Evolutionary conservation across 2,329 filamentous ascomycete genomes (phyloP).

Genomic region (Clathrospora elynae): DNA sequence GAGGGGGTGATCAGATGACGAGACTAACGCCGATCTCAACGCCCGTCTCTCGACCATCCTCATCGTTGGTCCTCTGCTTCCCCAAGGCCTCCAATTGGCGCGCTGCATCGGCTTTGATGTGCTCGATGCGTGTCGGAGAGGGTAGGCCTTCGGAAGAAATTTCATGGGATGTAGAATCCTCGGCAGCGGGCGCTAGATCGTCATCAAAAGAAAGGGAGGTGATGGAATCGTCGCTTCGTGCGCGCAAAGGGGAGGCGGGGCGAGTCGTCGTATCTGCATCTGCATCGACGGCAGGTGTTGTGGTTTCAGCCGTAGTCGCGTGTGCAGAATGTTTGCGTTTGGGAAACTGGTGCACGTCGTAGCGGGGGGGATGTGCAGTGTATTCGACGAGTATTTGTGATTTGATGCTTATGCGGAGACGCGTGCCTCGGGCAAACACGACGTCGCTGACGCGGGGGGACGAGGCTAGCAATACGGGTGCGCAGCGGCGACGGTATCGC

Average conservation of each 20-base stretch:
- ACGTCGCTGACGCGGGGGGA: slow-evolving; percentile 54
- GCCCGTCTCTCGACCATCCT: slow-evolving; percentile 25
- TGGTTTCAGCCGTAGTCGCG: slow-evolving; percentile 8
- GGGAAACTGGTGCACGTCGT: slow-evolving; percentile 49
- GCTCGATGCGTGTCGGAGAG: slow-evolving; percentile 31
- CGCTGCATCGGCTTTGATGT: slow-evolving; percentile 32
- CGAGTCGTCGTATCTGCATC: no score
- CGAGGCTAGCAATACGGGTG: slow-evolving; percentile 52
- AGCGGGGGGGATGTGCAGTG: slow-evolving; percentile 52
- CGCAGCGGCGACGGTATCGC: slow-evolving; percentile 55
- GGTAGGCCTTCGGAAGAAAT: slow-evolving; percentile 36
- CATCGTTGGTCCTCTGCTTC: slow-evolving; percentile 30
- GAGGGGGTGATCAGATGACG: slow-evolving; percentile 30
- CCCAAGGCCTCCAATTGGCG: slow-evolving; percentile 25
- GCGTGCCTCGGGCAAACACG: slow-evolving; percentile 50
- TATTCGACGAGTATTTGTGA: slow-evolving; percentile 51
- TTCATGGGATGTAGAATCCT: no score
- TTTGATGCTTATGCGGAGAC: slow-evolving; percentile 53
- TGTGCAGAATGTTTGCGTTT: slow-evolving; percentile 25
- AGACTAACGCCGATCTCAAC: slow-evolving; percentile 30
- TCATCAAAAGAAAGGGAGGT: slow-evolving; percentile 42
- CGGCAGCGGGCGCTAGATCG: slow-evolving; percentile 36
- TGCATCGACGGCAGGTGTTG: slow-evolving; percentile 5
- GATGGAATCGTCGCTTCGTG: slow-evolving; percentile 40
- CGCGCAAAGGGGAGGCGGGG: slow-evolving; percentile 37